Conservation (phyloP, 2,329 filamentous ascomycete genomes). For the Trichocomaceae sp. region DNA sequence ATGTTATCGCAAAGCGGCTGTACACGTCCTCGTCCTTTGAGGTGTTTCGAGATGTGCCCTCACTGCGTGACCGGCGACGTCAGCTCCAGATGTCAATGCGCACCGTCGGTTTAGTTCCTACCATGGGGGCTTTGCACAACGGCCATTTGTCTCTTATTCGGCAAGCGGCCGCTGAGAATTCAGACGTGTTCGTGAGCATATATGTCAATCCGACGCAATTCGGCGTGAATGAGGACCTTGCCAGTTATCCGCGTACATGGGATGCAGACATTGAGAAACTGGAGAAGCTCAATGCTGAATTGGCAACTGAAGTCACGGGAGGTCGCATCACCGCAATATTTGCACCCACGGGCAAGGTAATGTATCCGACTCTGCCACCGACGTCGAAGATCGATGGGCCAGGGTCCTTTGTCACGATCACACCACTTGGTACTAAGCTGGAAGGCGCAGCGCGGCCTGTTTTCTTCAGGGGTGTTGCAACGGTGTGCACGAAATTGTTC, state of each 20-base stretch:
- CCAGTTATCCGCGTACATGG: conserved; percentile 87
- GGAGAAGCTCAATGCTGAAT: conserved; percentile 60
- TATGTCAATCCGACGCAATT: conserved; percentile 98
- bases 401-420: conserved; percentile 87
- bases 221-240: conserved; percentile 77
- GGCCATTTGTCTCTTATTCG: conserved; percentile 84
- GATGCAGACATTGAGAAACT: conserved; percentile 65
- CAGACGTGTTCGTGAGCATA: conserved; percentile 80
- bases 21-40: conserved; percentile 27
- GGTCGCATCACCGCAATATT: conserved; percentile 71
- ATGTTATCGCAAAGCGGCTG: neutral
- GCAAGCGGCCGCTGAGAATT: conserved; percentile 74
- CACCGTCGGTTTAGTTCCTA: conserved; percentile 82
- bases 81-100: conserved; percentile 60
- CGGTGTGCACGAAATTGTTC: conserved; percentile 91
- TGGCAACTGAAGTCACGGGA: conserved; percentile 37
- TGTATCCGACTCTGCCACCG: conserved; percentile 81
- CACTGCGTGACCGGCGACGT: conserved; percentile 63
- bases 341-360: conserved; percentile 70
- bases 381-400: conserved; percentile 64
- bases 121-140: conserved; percentile 94
- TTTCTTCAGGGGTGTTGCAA: conserved; percentile 94
- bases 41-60: conserved; percentile 67
- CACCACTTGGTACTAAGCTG: conserved; percentile 70
- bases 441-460: conserved; percentile 83